Conservation (phyloP, 805 yeast genomes). For the Cephaloascus albidus region DNA sequence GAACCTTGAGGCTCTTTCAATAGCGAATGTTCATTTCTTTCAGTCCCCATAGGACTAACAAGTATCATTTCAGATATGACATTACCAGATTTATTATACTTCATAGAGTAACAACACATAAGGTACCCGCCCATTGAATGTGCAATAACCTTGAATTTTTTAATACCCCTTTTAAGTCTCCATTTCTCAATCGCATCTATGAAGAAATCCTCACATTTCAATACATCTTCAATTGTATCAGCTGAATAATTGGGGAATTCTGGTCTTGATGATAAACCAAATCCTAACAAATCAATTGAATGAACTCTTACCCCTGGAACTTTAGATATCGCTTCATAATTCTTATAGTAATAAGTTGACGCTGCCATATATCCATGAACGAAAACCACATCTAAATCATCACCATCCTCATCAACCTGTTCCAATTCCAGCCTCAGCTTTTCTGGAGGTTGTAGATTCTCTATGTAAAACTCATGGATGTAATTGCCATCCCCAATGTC, state of each 20-base stretch:
- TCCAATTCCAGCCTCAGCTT: not conserved
- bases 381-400: slow-evolving; percentile 49
- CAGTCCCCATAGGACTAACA: slow-evolving; percentile 34
- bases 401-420: slow-evolving; percentile 4
- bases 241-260: slow-evolving; percentile 21
- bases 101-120: slow-evolving; percentile 30
- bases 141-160: slow-evolving; percentile 26
- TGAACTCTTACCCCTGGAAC: slow-evolving; percentile 51
- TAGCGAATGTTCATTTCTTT: slow-evolving; percentile 21
- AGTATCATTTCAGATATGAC: slow-evolving; percentile 27
- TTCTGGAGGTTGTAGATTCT: slow-evolving; percentile 30
- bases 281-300: slow-evolving; percentile 64
- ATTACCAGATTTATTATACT: slow-evolving; percentile 17
- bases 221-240: slow-evolving; percentile 22
- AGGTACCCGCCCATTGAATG: slow-evolving; percentile 38
- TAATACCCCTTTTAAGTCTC: slow-evolving; percentile 25
- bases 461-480: slow-evolving; percentile 71
- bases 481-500: slow-evolving; percentile 43
- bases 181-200: slow-evolving; percentile 33
- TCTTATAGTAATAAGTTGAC: slow-evolving; percentile 70
- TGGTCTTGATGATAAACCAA: slow-evolving; percentile 61
- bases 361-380: slow-evolving; percentile 95
- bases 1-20: slow-evolving; percentile 7
- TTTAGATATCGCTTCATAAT: slow-evolving; percentile 40
- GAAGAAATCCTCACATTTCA: slow-evolving; percentile 30